These are phyloP conservation scores for Penicillium sp. DNA, from an alignment of 2,329 filamentous ascomycete genomes.

Conservation along the genomic window DNA sequence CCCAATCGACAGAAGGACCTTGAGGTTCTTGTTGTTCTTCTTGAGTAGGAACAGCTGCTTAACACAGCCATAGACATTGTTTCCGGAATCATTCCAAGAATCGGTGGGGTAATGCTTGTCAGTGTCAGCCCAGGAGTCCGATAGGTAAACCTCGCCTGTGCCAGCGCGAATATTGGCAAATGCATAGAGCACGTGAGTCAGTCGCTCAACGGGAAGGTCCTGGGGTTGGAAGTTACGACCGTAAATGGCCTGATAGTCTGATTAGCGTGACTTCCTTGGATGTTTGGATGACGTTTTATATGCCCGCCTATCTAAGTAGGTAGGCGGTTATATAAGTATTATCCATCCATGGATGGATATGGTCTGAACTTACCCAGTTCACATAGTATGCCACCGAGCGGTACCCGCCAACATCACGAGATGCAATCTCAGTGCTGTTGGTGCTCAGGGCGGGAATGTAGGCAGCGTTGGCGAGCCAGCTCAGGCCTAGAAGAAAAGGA, in stretches of 20 bases:
- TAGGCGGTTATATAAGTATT: no score
- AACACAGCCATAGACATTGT: constrained; percentile 71
- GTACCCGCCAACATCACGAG: constrained; percentile 16
- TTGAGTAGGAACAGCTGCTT: constrained; percentile 76
- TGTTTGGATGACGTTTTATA: neutral
- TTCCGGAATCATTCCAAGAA: constrained; percentile 64
- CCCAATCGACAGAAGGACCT: constrained; percentile 77
- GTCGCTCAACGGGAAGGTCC: constrained; percentile 72
- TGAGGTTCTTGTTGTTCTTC: constrained; percentile 71
- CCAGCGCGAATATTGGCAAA: constrained; percentile 84
- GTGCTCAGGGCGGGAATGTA: constrained; percentile 7
- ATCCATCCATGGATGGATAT: no score
- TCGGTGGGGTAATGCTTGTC: constrained; percentile 69
- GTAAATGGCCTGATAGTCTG: constrained; percentile 67
- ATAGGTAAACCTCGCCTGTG: constrained; percentile 71
- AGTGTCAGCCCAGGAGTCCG: constrained; percentile 65
- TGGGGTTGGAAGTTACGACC: constrained; percentile 80
- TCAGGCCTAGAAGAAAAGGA: constrained; percentile 9
- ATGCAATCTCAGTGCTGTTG: constrained; percentile 7
- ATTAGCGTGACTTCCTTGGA: neutral
- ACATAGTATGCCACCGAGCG: constrained; percentile 46
- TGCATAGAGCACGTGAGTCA: constrained; percentile 87
- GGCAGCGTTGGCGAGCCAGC: constrained; percentile 10
- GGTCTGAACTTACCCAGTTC: constrained; percentile 39
- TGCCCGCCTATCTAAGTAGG: neutral